Evolutionary conservation across 2,329 filamentous ascomycete species (phyloP).

Genomic region (Akanthomyces muscarius): DNA sequence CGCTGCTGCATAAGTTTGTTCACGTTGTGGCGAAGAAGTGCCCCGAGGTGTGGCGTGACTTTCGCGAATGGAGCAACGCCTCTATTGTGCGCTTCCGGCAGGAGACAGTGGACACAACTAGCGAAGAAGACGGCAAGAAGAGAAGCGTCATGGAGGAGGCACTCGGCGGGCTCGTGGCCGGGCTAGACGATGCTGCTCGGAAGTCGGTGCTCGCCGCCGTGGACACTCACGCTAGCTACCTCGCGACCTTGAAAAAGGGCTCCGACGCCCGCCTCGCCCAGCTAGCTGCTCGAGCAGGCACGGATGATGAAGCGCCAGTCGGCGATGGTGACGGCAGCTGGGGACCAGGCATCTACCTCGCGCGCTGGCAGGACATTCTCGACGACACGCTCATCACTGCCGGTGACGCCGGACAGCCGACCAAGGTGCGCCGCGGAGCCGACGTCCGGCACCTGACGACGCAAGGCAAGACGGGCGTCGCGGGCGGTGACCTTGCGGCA

Average conservation of each 20-base stretch:
- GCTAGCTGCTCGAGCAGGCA: slow-evolving; percentile 44
- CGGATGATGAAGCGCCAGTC: slow-evolving; percentile 16
- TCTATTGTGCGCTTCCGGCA: slow-evolving; percentile 53
- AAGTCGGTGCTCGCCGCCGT: slow-evolving; percentile 46
- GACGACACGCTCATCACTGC: slow-evolving; percentile 69
- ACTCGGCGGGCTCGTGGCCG: slow-evolving; percentile 40
- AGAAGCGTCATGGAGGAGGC: slow-evolving; percentile 35
- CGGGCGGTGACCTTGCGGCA: slow-evolving; percentile 26
- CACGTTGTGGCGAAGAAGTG: slow-evolving; percentile 67
- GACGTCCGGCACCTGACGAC: slow-evolving; percentile 45
- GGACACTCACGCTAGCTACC: slow-evolving; percentile 58
- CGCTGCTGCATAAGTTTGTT: slow-evolving; percentile 63
- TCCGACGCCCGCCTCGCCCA: slow-evolving; percentile 53
- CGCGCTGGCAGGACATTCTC: slow-evolving; percentile 67
- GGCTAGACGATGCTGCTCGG: slow-evolving; percentile 46
- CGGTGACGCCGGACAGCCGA: slow-evolving; percentile 40
- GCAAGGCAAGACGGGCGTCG: slow-evolving; percentile 41
- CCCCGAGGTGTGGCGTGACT: slow-evolving; percentile 58
- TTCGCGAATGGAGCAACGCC: slow-evolving; percentile 57
- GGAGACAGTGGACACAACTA: slow-evolving; percentile 28
- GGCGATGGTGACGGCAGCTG: slow-evolving; percentile 34
- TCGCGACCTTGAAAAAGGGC: slow-evolving; percentile 49
- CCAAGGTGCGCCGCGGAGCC: slow-evolving; percentile 46
- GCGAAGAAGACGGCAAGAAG: slow-evolving; percentile 18
- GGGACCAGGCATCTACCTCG: slow-evolving; percentile 69